Evolutionary conservation across 768 basidiomycete genomes (phyloP).

Genomic region (Tremella mesenterica): DNA sequence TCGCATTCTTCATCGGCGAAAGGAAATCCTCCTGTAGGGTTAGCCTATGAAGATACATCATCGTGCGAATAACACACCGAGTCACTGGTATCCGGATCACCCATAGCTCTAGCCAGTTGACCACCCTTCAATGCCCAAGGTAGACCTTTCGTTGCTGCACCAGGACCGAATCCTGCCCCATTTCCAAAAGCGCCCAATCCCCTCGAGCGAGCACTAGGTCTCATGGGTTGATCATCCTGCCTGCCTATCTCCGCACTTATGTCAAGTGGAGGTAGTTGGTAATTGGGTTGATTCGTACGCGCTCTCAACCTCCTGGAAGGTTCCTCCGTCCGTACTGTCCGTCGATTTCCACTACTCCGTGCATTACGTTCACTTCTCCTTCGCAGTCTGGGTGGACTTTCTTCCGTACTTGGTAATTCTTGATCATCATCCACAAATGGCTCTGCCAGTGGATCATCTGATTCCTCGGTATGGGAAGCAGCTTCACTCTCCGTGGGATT

Average conservation of each 20-base stretch:
- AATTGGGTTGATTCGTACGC: slow-evolving; percentile 13
- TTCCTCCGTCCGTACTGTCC: slow-evolving; percentile 22
- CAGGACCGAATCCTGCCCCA: slow-evolving; percentile 19
- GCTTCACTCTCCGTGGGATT: slow-evolving; percentile 14
- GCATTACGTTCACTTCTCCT: not conserved
- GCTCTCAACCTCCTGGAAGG: not conserved
- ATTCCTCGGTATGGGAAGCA: slow-evolving; percentile 8
- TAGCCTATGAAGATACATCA: not conserved
- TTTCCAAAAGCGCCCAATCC: slow-evolving; percentile 12
- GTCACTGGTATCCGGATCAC: slow-evolving; percentile 34
- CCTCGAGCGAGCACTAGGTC: slow-evolving; percentile 12
- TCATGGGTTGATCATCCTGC: slow-evolving; percentile 14
- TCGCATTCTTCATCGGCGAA: slow-evolving; percentile 22
- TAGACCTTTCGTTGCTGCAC: slow-evolving; percentile 8
- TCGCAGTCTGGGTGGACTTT: not conserved
- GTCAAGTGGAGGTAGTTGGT: slow-evolving; percentile 28
- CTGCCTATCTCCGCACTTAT: slow-evolving; percentile 23
- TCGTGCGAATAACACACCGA: slow-evolving; percentile 16
- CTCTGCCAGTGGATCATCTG: slow-evolving; percentile 13
- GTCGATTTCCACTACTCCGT: slow-evolving; percentile 6
- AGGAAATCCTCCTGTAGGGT: slow-evolving; percentile 32
- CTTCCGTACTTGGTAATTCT: not conserved
- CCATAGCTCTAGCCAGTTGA: slow-evolving; percentile 35
- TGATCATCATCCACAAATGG: slow-evolving; percentile 16
- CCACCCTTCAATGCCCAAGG: slow-evolving; percentile 27